phyloP scores from a whole-genome alignment of 805 yeast genomes.

The Saturnispora mendoncae region DNA sequence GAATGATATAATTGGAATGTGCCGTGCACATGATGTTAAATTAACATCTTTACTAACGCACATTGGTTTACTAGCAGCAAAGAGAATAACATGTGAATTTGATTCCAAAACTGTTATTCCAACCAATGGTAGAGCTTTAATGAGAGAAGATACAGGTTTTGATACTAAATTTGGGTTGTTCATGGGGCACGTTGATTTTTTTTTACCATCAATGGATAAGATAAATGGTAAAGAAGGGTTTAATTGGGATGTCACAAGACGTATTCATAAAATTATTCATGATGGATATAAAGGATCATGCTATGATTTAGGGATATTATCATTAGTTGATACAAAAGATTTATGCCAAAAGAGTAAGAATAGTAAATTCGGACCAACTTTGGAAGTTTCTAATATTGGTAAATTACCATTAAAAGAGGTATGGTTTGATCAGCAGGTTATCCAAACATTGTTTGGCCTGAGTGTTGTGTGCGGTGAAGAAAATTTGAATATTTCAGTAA shows the following conservation, averaged over 20 bases:
- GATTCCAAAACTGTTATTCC: slow-evolving; percentile 17
- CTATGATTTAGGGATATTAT: slow-evolving; percentile 9
- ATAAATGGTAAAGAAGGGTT: slow-evolving; percentile 5
- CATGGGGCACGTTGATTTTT: slow-evolving; percentile 13
- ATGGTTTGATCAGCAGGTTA: slow-evolving; percentile 5
- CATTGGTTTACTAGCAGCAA: slow-evolving; percentile 2
- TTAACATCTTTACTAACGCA: slow-evolving; percentile 7
- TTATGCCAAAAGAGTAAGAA: neutral
- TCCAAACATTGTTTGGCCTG: slow-evolving; percentile 1
- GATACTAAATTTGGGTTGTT: slow-evolving; percentile 13
- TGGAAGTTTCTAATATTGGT: slow-evolving; percentile 10
- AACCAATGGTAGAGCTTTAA: slow-evolving; percentile 15
- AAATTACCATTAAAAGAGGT: neutral
- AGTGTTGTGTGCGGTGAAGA: neutral
- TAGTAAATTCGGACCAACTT: neutral
- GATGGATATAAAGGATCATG: slow-evolving; percentile 1
- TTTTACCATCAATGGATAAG: slow-evolving; percentile 10
- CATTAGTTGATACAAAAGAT: slow-evolving; percentile 8
- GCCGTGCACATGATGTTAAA: slow-evolving; percentile 5
- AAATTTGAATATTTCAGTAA: neutral
- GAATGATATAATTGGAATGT: neutral
- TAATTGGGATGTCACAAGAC: slow-evolving; percentile 12
- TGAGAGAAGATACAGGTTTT: slow-evolving; percentile 4
- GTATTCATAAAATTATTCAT: slow-evolving; percentile 12
- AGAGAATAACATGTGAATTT: slow-evolving; percentile 5